A percentile compares a stretch with the other conserved stretches of the same genome.
These are phyloP conservation scores for Polyporus tsugae DNA, from an alignment of 1,284 basidiomycete genomes.

Conservation along the genomic window DNA sequence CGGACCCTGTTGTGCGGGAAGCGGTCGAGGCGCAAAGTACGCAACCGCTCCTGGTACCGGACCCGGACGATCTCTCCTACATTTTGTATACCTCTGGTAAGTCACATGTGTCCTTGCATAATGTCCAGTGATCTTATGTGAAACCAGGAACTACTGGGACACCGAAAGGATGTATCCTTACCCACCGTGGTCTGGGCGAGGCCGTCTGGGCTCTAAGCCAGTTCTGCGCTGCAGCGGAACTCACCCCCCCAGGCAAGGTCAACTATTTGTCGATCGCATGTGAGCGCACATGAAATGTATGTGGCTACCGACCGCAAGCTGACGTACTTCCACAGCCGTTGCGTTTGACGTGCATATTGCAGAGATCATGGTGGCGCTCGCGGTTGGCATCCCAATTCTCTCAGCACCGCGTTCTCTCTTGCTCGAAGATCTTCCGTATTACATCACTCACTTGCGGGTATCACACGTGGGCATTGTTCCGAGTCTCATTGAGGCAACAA, in stretches of 20 bases:
- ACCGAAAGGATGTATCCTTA: slow-evolving; percentile 65
- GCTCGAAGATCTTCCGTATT: slow-evolving; percentile 54
- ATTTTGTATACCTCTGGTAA: slow-evolving; percentile 63
- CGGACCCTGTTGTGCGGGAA: slow-evolving; percentile 36
- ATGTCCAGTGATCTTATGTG: background rate
- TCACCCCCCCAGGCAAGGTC: slow-evolving; percentile 46
- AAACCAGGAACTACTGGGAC: slow-evolving; percentile 59
- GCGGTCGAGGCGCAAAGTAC: slow-evolving; percentile 42
- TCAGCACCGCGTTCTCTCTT: slow-evolving; percentile 54
- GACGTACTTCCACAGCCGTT: slow-evolving; percentile 28
- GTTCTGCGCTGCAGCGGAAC: slow-evolving; percentile 47
- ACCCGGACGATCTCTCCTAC: slow-evolving; percentile 51
- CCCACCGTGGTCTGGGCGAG: slow-evolving; percentile 52
- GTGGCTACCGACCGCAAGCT: slow-evolving; percentile 33
- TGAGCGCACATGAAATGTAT: slow-evolving; percentile 35
- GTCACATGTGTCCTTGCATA: background rate
- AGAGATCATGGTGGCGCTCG: slow-evolving; percentile 53
- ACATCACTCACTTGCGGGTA: slow-evolving; percentile 52
- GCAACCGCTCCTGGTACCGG: slow-evolving; percentile 43
- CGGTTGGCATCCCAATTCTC: slow-evolving; percentile 55
- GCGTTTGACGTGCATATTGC: slow-evolving; percentile 62
- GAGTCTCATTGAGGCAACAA: slow-evolving; percentile 61
- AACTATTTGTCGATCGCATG: slow-evolving; percentile 55
- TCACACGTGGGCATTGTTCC: slow-evolving; percentile 64
- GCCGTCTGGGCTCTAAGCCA: slow-evolving; percentile 53